A percentile compares a stretch with the other conserved stretches of the same genome.
Evolutionary conservation across 352 stramenopile genomes (phyloP).

Genomic region (Pythium sukuiense): DNA sequence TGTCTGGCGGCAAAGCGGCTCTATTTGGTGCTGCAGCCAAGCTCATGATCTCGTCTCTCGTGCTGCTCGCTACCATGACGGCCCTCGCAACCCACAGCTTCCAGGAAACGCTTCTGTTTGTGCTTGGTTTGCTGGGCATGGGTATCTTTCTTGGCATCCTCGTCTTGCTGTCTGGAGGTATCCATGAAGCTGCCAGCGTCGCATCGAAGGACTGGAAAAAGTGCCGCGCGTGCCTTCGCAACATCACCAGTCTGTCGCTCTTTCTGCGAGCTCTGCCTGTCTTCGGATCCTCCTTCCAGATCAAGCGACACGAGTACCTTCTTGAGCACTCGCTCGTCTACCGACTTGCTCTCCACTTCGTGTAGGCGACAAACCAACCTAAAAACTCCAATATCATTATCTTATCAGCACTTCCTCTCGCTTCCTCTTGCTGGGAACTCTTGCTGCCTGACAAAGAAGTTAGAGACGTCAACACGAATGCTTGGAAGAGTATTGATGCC

Average conservation of each 20-base stretch:
- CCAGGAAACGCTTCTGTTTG: slow-evolving; percentile 59
- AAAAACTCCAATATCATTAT: slow-evolving; percentile 1
- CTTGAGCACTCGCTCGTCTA: slow-evolving; percentile 83
- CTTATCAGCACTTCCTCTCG: background rate
- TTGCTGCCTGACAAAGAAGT: no score
- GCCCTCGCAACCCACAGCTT: slow-evolving; percentile 53
- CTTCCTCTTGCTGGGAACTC: background rate
- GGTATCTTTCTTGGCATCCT: slow-evolving; percentile 62
- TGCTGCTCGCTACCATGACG: slow-evolving; percentile 49
- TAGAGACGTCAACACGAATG: no score
- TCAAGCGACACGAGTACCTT: slow-evolving; percentile 82
- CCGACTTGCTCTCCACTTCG: slow-evolving; percentile 75
- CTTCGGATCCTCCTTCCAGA: slow-evolving; percentile 55
- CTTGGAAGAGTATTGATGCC: no score
- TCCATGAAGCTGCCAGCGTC: slow-evolving; percentile 51
- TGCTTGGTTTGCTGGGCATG: slow-evolving; percentile 42
- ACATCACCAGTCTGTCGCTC: slow-evolving; percentile 81
- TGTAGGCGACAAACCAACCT: slow-evolving; percentile 30
- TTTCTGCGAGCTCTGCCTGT: slow-evolving; percentile 76
- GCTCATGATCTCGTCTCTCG: slow-evolving; percentile 58
- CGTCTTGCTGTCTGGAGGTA: slow-evolving; percentile 58
- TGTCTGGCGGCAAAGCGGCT: slow-evolving; percentile 69
- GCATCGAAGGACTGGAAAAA: slow-evolving; percentile 75
- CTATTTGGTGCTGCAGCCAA: slow-evolving; percentile 70
- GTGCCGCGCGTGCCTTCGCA: slow-evolving; percentile 71